Conservation (phyloP, 2,329 filamentous ascomycete species). For the Coniochaeta prunicola region DNA sequence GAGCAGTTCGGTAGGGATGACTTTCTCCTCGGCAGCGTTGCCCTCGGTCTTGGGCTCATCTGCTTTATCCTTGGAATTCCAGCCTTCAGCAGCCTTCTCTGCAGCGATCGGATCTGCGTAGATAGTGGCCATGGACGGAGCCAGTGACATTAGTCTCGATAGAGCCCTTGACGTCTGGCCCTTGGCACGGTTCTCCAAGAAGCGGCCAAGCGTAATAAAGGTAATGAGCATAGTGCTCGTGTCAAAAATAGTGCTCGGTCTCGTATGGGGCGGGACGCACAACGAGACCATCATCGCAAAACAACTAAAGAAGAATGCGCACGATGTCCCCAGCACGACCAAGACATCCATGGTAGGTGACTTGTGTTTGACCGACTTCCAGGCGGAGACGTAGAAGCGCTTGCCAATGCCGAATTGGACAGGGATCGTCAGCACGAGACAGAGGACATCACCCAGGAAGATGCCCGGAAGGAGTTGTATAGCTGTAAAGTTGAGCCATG, state of each 20-base stretch:
- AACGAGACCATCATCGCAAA: conserved; percentile 81
- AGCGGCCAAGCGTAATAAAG: conserved; percentile 86
- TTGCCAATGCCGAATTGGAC: conserved; percentile 95
- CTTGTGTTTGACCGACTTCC: conserved; percentile 81
- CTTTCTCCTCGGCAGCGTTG: conserved; percentile 68
- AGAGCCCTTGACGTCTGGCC: conserved; percentile 93
- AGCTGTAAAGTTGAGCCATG: conserved; percentile 65
- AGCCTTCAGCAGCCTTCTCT: conserved; percentile 79
- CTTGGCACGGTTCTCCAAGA: conserved; percentile 89
- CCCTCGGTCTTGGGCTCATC: conserved; percentile 44
- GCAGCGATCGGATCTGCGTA: conserved; percentile 92
- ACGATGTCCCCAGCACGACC: conserved; percentile 86
- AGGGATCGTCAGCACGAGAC: conserved; percentile 76
- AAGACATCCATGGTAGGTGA: conserved; percentile 98
- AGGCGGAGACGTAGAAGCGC: conserved; percentile 91
- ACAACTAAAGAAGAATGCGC: conserved; percentile 93
- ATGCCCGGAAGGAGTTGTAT: conserved; percentile 63
- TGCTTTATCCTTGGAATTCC: conserved; percentile 42
- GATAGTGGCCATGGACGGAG: conserved; percentile 94
- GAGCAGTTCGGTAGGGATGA: conserved; percentile 90
- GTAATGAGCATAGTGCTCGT: conserved; percentile 98
- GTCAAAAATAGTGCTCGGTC: conserved; percentile 88
- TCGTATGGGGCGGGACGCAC: conserved; percentile 63
- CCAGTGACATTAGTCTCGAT: conserved; percentile 88
- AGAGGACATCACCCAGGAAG: conserved; percentile 82